Percentiles rank a stretch among this genome's conserved stretches.
Conservation (phyloP, 2,329 filamentous ascomycete genomes). For the Aspergillus sp. region DNA sequence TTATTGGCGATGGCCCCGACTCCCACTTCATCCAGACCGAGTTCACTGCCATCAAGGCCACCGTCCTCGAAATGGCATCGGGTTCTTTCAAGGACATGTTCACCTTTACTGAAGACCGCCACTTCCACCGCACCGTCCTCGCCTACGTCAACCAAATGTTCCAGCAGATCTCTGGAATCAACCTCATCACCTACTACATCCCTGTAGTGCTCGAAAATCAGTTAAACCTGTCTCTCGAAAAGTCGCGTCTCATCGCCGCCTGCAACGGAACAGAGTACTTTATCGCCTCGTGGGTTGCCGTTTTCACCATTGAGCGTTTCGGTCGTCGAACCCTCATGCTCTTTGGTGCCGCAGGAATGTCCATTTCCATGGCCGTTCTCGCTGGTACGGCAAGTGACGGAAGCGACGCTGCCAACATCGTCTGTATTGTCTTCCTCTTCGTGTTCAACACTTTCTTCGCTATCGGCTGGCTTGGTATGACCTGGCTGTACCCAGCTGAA, state of each 20-base stretch:
- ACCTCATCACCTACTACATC: constrained; percentile 48
- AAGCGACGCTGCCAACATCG: constrained; percentile 25
- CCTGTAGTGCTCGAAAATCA: constrained; percentile 44
- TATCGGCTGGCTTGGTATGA: constrained; percentile 63
- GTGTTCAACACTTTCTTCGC: constrained; percentile 69
- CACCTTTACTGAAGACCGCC: constrained; percentile 57
- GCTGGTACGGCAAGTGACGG: constrained; percentile 32
- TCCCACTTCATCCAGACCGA: constrained; percentile 48
- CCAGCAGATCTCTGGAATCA: constrained; percentile 50
- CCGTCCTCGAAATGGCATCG: constrained; percentile 51
- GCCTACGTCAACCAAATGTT: constrained; percentile 61
- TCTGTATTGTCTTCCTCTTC: constrained; percentile 50
- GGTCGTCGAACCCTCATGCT: constrained; percentile 12
- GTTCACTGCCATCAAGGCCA: constrained; percentile 54
- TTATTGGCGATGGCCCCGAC: constrained; percentile 49
- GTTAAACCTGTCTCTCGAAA: constrained; percentile 39
- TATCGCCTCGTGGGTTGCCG: constrained; percentile 50
- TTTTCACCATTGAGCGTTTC: constrained; percentile 39
- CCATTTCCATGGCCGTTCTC: constrained; percentile 64
- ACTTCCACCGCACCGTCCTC: constrained; percentile 56
- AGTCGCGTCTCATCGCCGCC: constrained; percentile 53
- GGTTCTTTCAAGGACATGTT: constrained; percentile 59
- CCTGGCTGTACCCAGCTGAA: constrained; percentile 55
- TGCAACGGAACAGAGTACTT: constrained; percentile 57
- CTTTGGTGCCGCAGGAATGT: constrained; percentile 64